phyloP scores from a whole-genome alignment of 305 asterid genomes.

The Solanum hybrid region DNA sequence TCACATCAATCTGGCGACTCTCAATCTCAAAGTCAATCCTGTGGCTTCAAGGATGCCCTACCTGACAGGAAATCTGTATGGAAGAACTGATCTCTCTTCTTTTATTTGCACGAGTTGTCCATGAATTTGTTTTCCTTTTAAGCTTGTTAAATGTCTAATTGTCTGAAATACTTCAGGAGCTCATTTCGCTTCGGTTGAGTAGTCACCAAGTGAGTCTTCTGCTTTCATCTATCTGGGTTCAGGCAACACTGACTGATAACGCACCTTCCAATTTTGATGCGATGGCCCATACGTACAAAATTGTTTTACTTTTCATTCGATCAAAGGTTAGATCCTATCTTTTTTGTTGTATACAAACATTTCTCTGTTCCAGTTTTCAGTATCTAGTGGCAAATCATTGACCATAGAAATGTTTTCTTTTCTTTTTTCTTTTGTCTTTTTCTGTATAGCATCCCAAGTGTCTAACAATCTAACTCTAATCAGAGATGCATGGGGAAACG shows the following conservation, averaged over 20 bases:
- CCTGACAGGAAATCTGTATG: constrained; percentile 23
- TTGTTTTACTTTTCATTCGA: constrained; percentile 34
- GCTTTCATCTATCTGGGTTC: constrained; percentile 47
- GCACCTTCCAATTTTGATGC: constrained; percentile 40
- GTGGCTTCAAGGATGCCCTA: constrained; percentile 18
- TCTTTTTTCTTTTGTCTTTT: background rate
- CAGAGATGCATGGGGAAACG: background rate
- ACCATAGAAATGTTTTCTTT: background rate
- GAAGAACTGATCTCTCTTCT: background rate
- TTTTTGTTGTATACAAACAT: background rate
- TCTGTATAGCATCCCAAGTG: constrained; percentile 1
- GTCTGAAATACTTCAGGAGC: constrained; percentile 21
- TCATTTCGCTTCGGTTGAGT: constrained; percentile 34
- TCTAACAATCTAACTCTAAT: background rate
- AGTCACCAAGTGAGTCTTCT: constrained; percentile 45
- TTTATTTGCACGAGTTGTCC: background rate
- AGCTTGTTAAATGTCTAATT: background rate
- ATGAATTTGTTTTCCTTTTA: background rate
- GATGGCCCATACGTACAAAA: constrained; percentile 37
- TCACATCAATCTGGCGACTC: constrained; percentile 11
- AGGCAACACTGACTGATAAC: constrained; percentile 34
- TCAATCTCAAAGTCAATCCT: constrained; percentile 19
- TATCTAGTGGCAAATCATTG: constrained; percentile 3
- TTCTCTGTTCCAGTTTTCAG: background rate
- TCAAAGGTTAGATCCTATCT: constrained; percentile 30